Conservation (phyloP, 163 green algal genomes). For the Chlorella variabilis region DNA sequence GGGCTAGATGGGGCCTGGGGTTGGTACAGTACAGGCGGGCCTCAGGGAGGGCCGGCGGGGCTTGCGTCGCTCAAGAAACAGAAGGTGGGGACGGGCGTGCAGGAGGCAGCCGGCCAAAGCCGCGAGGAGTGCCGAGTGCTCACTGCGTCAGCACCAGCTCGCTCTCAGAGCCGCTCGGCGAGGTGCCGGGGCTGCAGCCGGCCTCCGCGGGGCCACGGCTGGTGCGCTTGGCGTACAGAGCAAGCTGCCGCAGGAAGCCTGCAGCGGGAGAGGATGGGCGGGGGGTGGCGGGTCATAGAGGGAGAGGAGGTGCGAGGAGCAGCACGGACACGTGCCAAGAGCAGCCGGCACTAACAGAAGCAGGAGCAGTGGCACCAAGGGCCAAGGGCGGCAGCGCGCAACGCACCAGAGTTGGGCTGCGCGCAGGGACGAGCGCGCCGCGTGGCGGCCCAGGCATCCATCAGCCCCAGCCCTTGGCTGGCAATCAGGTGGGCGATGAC, state of each 20-base stretch:
- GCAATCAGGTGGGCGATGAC: slow-evolving; percentile 82
- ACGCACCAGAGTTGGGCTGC: slow-evolving; percentile 52
- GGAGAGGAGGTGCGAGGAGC: neutral
- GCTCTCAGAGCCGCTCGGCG: neutral
- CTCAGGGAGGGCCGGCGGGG: no score
- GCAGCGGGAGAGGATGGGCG: neutral
- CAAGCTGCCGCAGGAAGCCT: slow-evolving; percentile 34
- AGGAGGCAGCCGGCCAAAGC: neutral
- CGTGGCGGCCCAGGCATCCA: slow-evolving; percentile 42
- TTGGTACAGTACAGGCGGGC: no score
- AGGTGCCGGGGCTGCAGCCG: neutral
- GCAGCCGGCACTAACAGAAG: neutral
- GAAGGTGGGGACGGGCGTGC: no score
- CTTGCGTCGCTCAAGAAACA: no score
- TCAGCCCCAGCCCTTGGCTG: slow-evolving; percentile 30
- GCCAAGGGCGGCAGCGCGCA: no score
- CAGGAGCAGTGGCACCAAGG: no score
- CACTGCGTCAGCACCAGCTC: slow-evolving; percentile 9
- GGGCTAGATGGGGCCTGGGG: no score
- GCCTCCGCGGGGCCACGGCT: neutral
- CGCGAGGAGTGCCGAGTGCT: no score
- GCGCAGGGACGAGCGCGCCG: slow-evolving; percentile 42
- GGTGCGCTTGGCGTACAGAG: slow-evolving; percentile 3
- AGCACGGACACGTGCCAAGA: no score
- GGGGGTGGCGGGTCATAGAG: neutral